phyloP scores from a whole-genome alignment of 208 protist species.

The Naegleria fowleri region DNA sequence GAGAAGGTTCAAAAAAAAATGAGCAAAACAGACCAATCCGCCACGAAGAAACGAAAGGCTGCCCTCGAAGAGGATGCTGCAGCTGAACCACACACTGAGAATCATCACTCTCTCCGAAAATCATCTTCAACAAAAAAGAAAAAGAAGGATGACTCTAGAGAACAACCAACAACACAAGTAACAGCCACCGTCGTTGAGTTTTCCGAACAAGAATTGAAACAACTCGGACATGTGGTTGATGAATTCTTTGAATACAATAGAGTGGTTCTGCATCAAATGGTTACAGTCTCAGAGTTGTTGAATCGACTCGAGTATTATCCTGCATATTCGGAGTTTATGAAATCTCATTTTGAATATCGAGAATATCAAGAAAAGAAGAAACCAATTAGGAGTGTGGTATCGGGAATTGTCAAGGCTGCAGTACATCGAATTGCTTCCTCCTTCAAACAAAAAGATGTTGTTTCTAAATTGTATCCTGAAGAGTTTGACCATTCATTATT shows the following conservation, averaged over 20 bases:
- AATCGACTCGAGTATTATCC: not conserved
- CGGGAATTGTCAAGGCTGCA: not conserved
- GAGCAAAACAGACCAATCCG: not conserved
- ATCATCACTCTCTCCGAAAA: not conserved
- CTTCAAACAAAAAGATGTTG: not conserved
- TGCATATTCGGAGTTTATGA: not conserved
- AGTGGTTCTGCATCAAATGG: not conserved
- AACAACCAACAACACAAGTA: not conserved
- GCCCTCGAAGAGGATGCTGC: not conserved
- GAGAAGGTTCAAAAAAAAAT: not conserved
- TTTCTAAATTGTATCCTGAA: not conserved
- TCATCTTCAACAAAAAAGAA: not conserved
- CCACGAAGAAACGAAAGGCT: not conserved
- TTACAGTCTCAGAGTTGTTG: not conserved
- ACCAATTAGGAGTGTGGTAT: not conserved
- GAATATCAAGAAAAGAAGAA: not conserved
- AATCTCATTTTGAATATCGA: not conserved
- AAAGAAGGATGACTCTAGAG: not conserved
- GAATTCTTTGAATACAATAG: not conserved
- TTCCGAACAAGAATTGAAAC: not conserved
- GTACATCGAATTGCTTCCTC: not conserved
- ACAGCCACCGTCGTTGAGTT: not conserved
- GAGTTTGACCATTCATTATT: not conserved
- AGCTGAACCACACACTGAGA: not conserved
- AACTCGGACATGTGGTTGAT: not conserved